phyloP scores from a whole-genome alignment of 495 filamentous ascomycete species.

The Tirmania nivea region DNA sequence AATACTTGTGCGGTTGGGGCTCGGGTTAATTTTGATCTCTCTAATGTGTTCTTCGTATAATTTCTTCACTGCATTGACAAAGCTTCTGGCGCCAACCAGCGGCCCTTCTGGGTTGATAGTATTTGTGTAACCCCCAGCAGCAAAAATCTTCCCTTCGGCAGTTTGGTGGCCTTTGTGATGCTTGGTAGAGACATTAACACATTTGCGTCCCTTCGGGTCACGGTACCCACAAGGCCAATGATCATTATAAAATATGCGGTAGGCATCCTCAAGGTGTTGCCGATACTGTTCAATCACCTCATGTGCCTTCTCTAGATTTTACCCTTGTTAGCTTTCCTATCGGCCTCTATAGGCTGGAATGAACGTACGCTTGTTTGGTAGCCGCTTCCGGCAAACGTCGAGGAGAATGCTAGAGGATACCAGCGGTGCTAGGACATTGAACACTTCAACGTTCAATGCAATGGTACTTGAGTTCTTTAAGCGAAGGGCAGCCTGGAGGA shows the following conservation, averaged over 20 bases:
- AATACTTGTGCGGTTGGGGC: no score
- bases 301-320: neutral
- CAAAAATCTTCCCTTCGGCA: slow-evolving; percentile 13
- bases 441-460: slow-evolving; percentile 5
- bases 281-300: slow-evolving; percentile 4
- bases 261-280: slow-evolving; percentile 5
- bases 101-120: neutral
- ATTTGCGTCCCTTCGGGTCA: slow-evolving; percentile 5
- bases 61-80: neutral
- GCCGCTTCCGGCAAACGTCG: slow-evolving; percentile 9
- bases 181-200: neutral
- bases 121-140: slow-evolving; percentile 10
- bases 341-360: neutral
- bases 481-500: slow-evolving; percentile 16
- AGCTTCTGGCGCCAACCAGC: neutral
- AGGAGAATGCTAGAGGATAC: slow-evolving; percentile 22
- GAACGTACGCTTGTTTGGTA: slow-evolving; percentile 7
- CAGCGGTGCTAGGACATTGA: slow-evolving; percentile 14
- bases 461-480: slow-evolving; percentile 4
- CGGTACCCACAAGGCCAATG: slow-evolving; percentile 13
- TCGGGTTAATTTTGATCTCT: neutral
- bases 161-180: slow-evolving; percentile 19
- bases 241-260: slow-evolving; percentile 8
- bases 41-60: neutral
- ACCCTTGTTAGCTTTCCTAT: neutral